Evolutionary conservation across 768 basidiomycete genomes (phyloP), one percentile per base, ranked within the genome.

Genomic region (Mycena belliarum): DNA sequence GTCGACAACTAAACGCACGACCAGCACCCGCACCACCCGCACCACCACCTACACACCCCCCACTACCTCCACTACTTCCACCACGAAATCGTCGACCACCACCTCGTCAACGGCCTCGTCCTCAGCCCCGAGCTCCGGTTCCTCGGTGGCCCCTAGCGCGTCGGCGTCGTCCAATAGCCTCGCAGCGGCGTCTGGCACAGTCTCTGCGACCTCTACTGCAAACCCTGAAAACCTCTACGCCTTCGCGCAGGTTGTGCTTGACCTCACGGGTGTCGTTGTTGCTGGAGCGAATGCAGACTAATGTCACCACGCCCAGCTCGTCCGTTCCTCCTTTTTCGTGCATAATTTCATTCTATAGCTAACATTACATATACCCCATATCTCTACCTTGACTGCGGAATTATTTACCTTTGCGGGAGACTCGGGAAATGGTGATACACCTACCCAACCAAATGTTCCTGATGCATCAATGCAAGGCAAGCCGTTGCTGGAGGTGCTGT

Each of bases 211-310:
- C 14, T 47, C 63, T 14, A 60, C 57, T 33, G 55, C 49, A 20
- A n/a, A 69, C 53, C 71, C 74, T 9, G 55, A 77, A 59, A 75
- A 72, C 58, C 59, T 79, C 25, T 33, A 72, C 16, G 55, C 49
- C 35, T 59, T 82, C 20, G 71, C 75, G 48, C 55, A 72, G 43
- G 68, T 70, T n/a, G 33, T 82, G 42, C 53, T 80, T 46, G 69
- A 69, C 29, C 24, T 82, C 23, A 78, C 72, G 16, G 69, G 69
- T 11, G 40, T 78, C 37, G 65, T 69, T 33, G 63, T 69, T n/a
- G 71, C 69, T 51, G 74, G 68, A n/a, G 67, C 63, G 21, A 60
- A 66, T 15, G 52, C 51, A 16, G 29, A 40, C 2, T 63, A 59
- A 57, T 38, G 14, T 50, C 40, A 45, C 46, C 32, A 28, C 33